phyloP scores from a whole-genome alignment of 2,329 filamentous ascomycete genomes.

The Colletotrichum abscissum region DNA sequence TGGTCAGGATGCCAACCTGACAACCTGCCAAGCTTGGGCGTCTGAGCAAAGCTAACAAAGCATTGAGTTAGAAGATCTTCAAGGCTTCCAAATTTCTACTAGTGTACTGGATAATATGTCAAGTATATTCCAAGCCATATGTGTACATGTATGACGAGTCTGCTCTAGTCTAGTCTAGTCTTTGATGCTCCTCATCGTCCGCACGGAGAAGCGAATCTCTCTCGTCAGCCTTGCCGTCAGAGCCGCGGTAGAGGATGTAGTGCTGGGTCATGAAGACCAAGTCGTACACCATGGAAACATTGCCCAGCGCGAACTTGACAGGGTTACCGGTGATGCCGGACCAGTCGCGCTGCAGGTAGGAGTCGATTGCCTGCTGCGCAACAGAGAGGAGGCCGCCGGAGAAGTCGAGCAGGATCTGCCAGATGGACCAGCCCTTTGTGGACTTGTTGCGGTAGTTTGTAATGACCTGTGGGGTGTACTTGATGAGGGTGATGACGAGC shows the following conservation, averaged over 20 bases:
- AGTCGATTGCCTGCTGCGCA: constrained; percentile 85
- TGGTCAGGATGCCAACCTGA: background rate
- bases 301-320: constrained; percentile 87
- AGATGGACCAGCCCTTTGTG: constrained; percentile 89
- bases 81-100: background rate
- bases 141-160: background rate
- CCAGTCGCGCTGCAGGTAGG: constrained; percentile 87
- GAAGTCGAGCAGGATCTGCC: constrained; percentile 86
- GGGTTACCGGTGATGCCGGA: constrained; percentile 91
- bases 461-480: constrained; percentile 89
- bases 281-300: constrained; percentile 89
- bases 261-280: constrained; percentile 89
- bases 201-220: constrained; percentile 32
- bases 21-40: background rate
- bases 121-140: background rate
- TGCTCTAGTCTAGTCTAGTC: constrained; percentile 30
- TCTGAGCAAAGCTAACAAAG: no score
- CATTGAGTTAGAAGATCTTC: no score
- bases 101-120: background rate
- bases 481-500: constrained; percentile 86
- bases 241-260: constrained; percentile 76
- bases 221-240: constrained; percentile 35
- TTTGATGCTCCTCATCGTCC: constrained; percentile 36
- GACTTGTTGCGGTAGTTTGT: constrained; percentile 87
- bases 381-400: constrained; percentile 85